Evolutionary conservation across 208 protist species (phyloP).

Genomic region (Leishmania turanica): DNA sequence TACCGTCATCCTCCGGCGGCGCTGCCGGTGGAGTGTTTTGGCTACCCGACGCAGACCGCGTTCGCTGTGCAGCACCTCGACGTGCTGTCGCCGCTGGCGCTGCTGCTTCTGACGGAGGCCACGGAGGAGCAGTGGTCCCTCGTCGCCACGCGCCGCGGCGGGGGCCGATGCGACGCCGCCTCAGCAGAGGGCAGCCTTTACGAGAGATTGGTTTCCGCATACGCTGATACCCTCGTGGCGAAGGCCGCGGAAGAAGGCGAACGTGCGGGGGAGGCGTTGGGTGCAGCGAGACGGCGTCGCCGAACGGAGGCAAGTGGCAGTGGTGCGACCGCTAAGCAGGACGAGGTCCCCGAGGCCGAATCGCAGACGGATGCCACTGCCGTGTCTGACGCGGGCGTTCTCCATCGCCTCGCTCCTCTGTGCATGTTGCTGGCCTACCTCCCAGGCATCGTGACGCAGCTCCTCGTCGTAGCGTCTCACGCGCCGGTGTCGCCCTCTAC

Average conservation of each 20-base stretch:
- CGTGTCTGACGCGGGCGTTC: not conserved
- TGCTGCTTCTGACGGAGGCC: slow-evolving; percentile 41
- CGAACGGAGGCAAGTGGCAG: not conserved
- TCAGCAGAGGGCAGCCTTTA: not conserved
- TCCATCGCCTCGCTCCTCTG: slow-evolving; percentile 21
- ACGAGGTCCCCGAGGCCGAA: not conserved
- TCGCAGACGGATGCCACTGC: too few relatives aligned
- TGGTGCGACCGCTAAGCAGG: not conserved
- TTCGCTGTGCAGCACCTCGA: slow-evolving; percentile 34
- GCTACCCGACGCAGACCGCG: slow-evolving; percentile 34
- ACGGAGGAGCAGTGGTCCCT: slow-evolving; percentile 12
- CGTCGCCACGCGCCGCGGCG: not conserved
- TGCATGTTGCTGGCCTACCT: slow-evolving; percentile 33
- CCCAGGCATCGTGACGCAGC: slow-evolving; percentile 25
- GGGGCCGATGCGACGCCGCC: not conserved
- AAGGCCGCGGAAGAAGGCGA: not conserved
- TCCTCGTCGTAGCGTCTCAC: slow-evolving; percentile 32
- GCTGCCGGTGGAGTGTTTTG: slow-evolving; percentile 68
- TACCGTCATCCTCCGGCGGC: slow-evolving; percentile 61
- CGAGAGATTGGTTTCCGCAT: not conserved
- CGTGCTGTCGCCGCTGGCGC: slow-evolving; percentile 44
- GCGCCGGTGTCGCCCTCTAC: slow-evolving; percentile 18
- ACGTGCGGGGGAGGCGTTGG: not conserved
- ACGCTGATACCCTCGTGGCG: not conserved
- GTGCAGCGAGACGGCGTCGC: slow-evolving; percentile 1